Conservation (phyloP, 2,329 filamentous ascomycete genomes). For the Graphilbum ipis-grandicollis region DNA sequence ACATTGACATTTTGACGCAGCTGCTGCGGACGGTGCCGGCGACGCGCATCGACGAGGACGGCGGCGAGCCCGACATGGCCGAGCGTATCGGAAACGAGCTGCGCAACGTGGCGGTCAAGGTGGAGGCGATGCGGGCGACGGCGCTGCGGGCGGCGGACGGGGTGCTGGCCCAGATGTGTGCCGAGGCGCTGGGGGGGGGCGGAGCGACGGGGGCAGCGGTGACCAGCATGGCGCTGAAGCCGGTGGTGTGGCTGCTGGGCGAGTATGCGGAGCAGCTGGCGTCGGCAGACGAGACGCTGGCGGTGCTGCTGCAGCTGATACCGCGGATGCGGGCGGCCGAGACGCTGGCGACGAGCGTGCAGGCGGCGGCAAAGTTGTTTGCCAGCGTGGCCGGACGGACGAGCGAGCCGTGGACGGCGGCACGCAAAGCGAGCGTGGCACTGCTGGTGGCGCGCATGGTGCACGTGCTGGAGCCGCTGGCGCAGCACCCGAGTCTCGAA, state of each 20-base stretch:
- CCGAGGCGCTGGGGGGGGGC: constrained; percentile 24
- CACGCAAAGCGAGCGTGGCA: constrained; percentile 56
- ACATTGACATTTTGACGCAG: constrained; percentile 77
- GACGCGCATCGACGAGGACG: constrained; percentile 22
- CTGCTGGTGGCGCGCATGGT: constrained; percentile 70
- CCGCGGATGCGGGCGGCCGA: constrained; percentile 39
- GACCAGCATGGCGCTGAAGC: constrained; percentile 50
- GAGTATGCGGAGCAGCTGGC: constrained; percentile 66
- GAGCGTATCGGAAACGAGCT: constrained; percentile 69
- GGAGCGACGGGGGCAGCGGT: constrained; percentile 28
- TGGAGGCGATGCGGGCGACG: constrained; percentile 63
- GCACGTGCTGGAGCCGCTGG: constrained; percentile 63
- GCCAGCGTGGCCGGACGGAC: constrained; percentile 46
- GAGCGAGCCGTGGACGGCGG: constrained; percentile 52
- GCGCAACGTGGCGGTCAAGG: constrained; percentile 80
- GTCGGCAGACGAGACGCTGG: constrained; percentile 54
- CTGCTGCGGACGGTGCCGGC: constrained; percentile 54
- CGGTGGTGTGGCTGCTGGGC: constrained; percentile 71
- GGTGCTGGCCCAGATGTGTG: constrained; percentile 42
- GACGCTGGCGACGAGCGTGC: constrained; percentile 62
- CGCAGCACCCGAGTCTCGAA: constrained; percentile 71
- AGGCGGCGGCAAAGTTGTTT: constrained; percentile 77
- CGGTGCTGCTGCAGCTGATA: constrained; percentile 52
- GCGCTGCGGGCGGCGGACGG: constrained; percentile 73
- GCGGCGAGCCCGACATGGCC: constrained; percentile 32